Percentiles rank a stretch among this genome's conserved stretches.
Evolutionary conservation across 306 rosid species (phyloP).

Genomic region (Comarum palustre): DNA sequence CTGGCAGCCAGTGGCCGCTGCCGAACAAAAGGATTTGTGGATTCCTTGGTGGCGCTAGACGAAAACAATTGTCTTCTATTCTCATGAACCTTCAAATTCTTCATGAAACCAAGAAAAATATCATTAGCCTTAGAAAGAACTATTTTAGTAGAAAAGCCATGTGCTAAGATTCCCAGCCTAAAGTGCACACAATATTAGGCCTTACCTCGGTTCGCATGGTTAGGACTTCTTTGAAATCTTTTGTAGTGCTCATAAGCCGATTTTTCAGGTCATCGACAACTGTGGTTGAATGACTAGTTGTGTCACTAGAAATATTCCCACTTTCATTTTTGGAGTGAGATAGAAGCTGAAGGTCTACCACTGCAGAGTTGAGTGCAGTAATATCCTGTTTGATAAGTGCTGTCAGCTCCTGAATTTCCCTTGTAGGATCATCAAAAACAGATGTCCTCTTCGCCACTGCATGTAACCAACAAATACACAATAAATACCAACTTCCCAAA

Average conservation of each 20-base stretch:
- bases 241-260: conserved; percentile 82
- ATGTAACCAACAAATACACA: conserved; percentile 14
- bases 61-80: conserved; percentile 86
- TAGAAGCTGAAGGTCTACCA: conserved; percentile 81
- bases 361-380: conserved; percentile 87
- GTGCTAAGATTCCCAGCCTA: background rate
- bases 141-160: background rate
- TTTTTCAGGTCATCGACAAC: conserved; percentile 94
- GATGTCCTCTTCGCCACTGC: conserved; percentile 95
- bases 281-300: conserved; percentile 81
- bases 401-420: conserved; percentile 93
- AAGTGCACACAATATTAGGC: conserved; percentile 6
- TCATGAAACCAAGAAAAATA: conserved; percentile 29
- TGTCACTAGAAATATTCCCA: conserved; percentile 74
- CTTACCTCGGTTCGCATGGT: conserved; percentile 91
- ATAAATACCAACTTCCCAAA: background rate
- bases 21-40: conserved; percentile 89
- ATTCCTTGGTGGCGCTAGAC: conserved; percentile 67
- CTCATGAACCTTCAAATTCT: conserved; percentile 94
- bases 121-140: conserved; percentile 3
- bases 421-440: conserved; percentile 82
- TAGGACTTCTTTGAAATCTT: conserved; percentile 94
- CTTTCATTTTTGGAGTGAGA: conserved; percentile 60
- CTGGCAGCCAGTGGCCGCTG: conserved; percentile 84
- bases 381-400: conserved; percentile 89